These are phyloP conservation scores for Petunia hybrid DNA, from an alignment of 305 asterid genomes.

Conservation along the genomic window DNA sequence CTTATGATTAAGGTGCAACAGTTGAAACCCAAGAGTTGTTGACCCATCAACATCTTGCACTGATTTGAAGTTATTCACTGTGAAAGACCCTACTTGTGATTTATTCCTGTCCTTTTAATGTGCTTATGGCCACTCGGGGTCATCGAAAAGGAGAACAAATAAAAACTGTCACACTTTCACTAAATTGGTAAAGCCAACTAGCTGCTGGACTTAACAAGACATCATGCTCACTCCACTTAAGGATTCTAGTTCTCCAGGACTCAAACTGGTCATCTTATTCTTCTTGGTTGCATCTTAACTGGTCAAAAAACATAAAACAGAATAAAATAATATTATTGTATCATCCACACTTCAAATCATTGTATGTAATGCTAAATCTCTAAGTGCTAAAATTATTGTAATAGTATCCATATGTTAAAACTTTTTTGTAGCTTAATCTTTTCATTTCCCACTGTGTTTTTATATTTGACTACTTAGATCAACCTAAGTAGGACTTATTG, in stretches of 20 bases:
- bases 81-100: slow-evolving; percentile 35
- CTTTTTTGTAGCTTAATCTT: background rate
- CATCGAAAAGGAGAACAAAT: background rate
- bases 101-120: slow-evolving; percentile 28
- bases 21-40: slow-evolving; percentile 46
- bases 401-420: too few relatives aligned
- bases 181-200: slow-evolving; percentile 30
- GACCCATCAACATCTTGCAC: slow-evolving; percentile 55
- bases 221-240: slow-evolving; percentile 33
- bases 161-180: slow-evolving; percentile 21
- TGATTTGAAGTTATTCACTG: slow-evolving; percentile 44
- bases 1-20: slow-evolving; percentile 39
- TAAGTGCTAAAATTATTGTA: too few relatives aligned
- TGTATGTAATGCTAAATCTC: background rate
- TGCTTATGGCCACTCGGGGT: background rate
- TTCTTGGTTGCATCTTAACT: background rate
- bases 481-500: background rate
- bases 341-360: background rate
- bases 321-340: background rate
- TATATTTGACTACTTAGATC: background rate
- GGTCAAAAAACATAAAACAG: background rate
- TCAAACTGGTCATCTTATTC: slow-evolving; percentile 18
- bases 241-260: background rate
- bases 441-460: background rate
- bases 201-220: slow-evolving; percentile 30